Evolutionary conservation across 2,329 filamentous ascomycete species (phyloP).

Genomic region (Cryoendolithus antarcticus): DNA sequence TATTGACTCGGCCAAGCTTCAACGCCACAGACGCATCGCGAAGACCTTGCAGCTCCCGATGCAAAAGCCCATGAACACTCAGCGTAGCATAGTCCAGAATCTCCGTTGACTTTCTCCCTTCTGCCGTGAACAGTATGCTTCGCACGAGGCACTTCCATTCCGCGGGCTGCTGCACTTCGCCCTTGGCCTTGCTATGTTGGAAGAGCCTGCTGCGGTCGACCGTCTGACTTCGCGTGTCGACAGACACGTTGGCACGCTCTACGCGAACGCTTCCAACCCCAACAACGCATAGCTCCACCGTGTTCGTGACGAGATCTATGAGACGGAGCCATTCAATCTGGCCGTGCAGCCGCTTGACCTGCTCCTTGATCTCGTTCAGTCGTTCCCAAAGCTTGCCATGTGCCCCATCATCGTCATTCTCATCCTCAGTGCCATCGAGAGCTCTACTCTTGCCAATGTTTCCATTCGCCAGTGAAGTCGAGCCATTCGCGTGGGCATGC

Average conservation of each 20-base stretch:
- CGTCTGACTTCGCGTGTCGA: conserved; percentile 84
- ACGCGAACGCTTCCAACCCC: conserved; percentile 78
- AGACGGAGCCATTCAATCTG: conserved; percentile 80
- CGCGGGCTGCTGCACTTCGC: conserved; percentile 57
- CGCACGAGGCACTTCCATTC: conserved; percentile 87
- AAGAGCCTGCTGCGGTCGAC: conserved; percentile 84
- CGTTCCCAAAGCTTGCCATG: conserved; percentile 65
- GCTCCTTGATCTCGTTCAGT: conserved; percentile 68
- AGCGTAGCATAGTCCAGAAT: conserved; percentile 76
- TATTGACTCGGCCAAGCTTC: conserved; percentile 79
- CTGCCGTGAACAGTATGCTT: conserved; percentile 78
- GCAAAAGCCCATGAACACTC: conserved; percentile 83
- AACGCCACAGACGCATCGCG: conserved; percentile 81
- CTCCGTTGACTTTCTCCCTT: conserved; percentile 74
- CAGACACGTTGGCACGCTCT: conserved; percentile 70
- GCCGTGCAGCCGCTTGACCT: conserved; percentile 72
- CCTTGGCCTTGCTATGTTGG: conserved; percentile 58
- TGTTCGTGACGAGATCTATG: conserved; percentile 76
- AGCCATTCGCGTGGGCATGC: conserved; percentile 10
- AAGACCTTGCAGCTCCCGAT: conserved; percentile 73
- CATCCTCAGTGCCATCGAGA: conserved; percentile 2
- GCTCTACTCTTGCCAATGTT: conserved; percentile 5
- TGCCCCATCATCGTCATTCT: conserved; percentile 22
- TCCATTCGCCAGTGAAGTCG: conserved; percentile 5
- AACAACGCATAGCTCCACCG: conserved; percentile 62